Conservation (phyloP, 345 rosid species). For the Gynandropsis gynandra region DNA sequence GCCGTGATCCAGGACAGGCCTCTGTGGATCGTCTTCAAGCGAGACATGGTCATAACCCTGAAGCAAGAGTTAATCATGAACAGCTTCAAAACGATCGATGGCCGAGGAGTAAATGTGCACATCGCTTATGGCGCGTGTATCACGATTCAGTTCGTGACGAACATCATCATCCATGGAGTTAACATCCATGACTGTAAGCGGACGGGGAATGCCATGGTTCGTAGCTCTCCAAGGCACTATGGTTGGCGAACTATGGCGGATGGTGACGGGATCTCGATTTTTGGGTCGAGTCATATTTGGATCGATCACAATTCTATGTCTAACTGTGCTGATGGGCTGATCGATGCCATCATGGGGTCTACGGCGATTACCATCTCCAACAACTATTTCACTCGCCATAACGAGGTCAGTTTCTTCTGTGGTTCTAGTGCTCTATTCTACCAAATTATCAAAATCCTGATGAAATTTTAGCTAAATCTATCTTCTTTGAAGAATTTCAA, state of each 20-base stretch:
- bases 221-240: constrained; percentile 66
- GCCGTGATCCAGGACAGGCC: constrained; percentile 65
- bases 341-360: constrained; percentile 61
- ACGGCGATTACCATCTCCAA: constrained; percentile 67
- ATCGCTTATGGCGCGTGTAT: constrained; percentile 50
- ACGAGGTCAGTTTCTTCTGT: constrained; percentile 37
- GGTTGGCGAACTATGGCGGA: constrained; percentile 74
- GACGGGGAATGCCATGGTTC: constrained; percentile 70
- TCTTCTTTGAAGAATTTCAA: background rate
- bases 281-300: constrained; percentile 75
- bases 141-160: constrained; percentile 59
- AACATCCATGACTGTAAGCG: constrained; percentile 56
- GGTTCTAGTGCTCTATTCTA: background rate
- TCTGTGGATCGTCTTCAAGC: constrained; percentile 62
- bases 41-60: constrained; percentile 61
- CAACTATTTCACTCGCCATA: constrained; percentile 71
- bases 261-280: constrained; percentile 74
- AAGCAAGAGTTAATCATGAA: constrained; percentile 73
- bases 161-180: constrained; percentile 62
- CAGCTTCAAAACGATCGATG: constrained; percentile 73
- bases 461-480: background rate
- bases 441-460: background rate
- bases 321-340: constrained; percentile 66
- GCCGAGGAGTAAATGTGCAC: constrained; percentile 47
- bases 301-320: constrained; percentile 78